Percentiles rank a stretch among this genome's conserved stretches.
These are phyloP conservation scores for Aureobasidium sp. DNA, from an alignment of 2,329 filamentous ascomycete species.

Conservation along the genomic window DNA sequence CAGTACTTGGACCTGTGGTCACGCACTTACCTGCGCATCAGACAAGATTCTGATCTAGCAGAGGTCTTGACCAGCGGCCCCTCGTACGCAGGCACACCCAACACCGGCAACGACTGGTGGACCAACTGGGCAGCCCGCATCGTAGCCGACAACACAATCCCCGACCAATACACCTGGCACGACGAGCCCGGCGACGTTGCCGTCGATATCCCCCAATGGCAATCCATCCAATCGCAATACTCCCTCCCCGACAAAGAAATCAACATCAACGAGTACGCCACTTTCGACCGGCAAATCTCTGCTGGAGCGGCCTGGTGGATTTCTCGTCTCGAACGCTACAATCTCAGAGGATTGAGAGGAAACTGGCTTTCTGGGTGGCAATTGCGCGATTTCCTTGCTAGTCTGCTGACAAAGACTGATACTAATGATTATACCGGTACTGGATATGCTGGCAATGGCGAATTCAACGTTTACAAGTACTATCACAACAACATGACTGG, in stretches of 20 bases:
- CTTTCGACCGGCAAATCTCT: conserved; percentile 34
- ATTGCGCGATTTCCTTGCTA: conserved; percentile 40
- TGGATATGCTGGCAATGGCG: conserved; percentile 35
- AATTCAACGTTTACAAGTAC: conserved; percentile 43
- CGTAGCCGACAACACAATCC: conserved; percentile 30
- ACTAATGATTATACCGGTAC: conserved; percentile 18
- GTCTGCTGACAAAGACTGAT: conserved; percentile 31
- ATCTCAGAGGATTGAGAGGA: conserved; percentile 36
- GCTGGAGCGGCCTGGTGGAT: conserved; percentile 39
- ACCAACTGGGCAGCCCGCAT: conserved; percentile 30
- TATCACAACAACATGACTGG: conserved; percentile 36
- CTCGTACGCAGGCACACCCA: conserved; percentile 29
- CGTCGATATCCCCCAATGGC: neutral
- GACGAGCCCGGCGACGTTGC: conserved; percentile 23
- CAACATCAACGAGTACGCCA: conserved; percentile 45
- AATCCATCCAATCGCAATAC: neutral
- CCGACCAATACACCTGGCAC: conserved; percentile 40
- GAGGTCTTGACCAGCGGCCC: conserved; percentile 21
- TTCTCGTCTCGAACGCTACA: conserved; percentile 38
- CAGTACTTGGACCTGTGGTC: neutral
- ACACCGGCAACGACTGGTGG: conserved; percentile 34
- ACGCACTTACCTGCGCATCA: neutral
- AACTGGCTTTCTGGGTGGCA: conserved; percentile 37
- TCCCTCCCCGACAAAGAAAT: conserved; percentile 22
- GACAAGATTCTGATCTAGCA: neutral